These are phyloP conservation scores for Pulveroboletus ravenelii DNA, from an alignment of 768 basidiomycete genomes.

Conservation along the genomic window DNA sequence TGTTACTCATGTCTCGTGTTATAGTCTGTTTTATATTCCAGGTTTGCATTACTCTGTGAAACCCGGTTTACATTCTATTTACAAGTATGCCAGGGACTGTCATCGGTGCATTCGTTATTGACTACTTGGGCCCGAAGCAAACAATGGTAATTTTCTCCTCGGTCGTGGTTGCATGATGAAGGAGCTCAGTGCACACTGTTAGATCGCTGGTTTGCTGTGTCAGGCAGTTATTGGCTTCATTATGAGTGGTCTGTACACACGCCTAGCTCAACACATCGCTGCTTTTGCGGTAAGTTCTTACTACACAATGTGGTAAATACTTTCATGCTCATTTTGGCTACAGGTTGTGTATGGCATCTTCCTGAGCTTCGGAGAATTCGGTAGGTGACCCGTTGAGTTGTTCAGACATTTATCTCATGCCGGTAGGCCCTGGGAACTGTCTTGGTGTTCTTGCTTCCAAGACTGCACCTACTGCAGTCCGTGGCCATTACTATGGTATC, in stretches of 20 bases:
- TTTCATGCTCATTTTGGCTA: neutral
- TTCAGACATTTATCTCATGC: neutral
- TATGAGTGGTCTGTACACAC: constrained; percentile 77
- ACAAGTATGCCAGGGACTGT: constrained; percentile 44
- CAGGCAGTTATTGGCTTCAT: constrained; percentile 82
- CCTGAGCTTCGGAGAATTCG: constrained; percentile 83
- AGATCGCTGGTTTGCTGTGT: constrained; percentile 63
- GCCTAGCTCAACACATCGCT: constrained; percentile 59
- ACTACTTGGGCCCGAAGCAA: constrained; percentile 69
- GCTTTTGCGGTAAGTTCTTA: constrained; percentile 59
- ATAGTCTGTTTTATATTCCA: constrained; percentile 62
- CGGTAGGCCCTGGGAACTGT: constrained; percentile 73
- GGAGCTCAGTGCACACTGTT: neutral
- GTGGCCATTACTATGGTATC: constrained; percentile 81
- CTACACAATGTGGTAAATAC: neutral
- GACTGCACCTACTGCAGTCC: constrained; percentile 77
- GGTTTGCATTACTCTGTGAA: constrained; percentile 26
- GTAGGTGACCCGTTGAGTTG: constrained; percentile 30
- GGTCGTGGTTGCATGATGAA: neutral
- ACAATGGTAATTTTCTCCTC: constrained; percentile 50
- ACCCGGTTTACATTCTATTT: constrained; percentile 6
- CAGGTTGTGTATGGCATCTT: constrained; percentile 89
- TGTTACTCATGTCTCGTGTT: constrained; percentile 3
- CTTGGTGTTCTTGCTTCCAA: constrained; percentile 84
- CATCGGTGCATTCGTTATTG: constrained; percentile 70